A percentile compares a stretch with the other conserved stretches of the same genome.
These are phyloP conservation scores for Sclerotinia spermophila DNA, from an alignment of 2,329 filamentous ascomycete species.

Conservation along the genomic window DNA sequence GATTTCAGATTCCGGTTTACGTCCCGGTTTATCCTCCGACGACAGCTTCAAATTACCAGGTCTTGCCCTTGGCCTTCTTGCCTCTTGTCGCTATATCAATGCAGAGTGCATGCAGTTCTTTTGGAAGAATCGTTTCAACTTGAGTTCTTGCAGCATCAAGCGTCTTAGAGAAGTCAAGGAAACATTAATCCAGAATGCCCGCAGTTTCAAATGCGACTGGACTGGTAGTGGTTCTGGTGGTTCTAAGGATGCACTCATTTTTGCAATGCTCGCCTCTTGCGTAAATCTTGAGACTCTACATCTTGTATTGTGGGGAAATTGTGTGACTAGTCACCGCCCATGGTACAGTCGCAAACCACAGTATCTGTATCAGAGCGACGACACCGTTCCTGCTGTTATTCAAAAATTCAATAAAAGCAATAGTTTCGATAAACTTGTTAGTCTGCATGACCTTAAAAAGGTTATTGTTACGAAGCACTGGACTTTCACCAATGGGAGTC, in stretches of 20 bases:
- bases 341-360: background rate
- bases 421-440: slow-evolving; percentile 24
- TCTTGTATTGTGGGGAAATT: slow-evolving; percentile 7
- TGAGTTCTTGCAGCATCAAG: background rate
- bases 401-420: slow-evolving; percentile 22
- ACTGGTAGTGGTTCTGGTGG: background rate
- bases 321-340: background rate
- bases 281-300: slow-evolving; percentile 20
- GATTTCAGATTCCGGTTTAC: background rate
- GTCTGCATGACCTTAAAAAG: slow-evolving; percentile 22
- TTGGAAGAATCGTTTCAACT: slow-evolving; percentile 25
- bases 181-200: slow-evolving; percentile 12
- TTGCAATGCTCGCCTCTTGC: slow-evolving; percentile 12
- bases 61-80: slow-evolving; percentile 21
- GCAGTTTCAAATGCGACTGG: slow-evolving; percentile 24
- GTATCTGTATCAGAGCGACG: slow-evolving; percentile 13
- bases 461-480: slow-evolving; percentile 20
- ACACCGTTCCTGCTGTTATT: slow-evolving; percentile 10
- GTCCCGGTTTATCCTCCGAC: background rate
- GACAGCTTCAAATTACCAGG: background rate
- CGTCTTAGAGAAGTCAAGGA: background rate
- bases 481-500: background rate
- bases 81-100: slow-evolving; percentile 21
- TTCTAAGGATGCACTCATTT: slow-evolving; percentile 8
- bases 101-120: slow-evolving; percentile 24